Percentiles rank a stretch among this genome's conserved stretches.
These are phyloP conservation scores for Fusarium musae DNA, from an alignment of 2,329 filamentous ascomycete genomes.

Conservation along the genomic window DNA sequence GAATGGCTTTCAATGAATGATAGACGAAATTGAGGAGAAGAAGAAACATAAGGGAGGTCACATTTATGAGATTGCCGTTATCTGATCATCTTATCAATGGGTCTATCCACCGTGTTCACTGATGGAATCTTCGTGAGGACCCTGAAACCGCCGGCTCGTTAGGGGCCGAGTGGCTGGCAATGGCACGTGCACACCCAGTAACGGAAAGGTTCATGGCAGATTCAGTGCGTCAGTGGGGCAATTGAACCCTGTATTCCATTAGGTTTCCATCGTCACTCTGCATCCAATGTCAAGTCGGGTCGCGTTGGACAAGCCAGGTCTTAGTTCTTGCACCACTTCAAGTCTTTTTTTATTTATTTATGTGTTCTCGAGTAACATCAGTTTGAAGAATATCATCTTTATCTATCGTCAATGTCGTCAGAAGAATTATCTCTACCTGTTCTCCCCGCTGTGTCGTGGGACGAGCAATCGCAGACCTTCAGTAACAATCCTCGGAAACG, in stretches of 20 bases:
- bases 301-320: constrained; percentile 23
- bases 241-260: constrained; percentile 33
- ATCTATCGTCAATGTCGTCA: constrained; percentile 45
- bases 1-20: not conserved
- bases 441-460: constrained; percentile 53
- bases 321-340: constrained; percentile 12
- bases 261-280: constrained; percentile 35
- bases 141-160: constrained; percentile 28
- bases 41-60: not conserved
- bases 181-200: constrained; percentile 41
- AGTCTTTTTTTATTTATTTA: not conserved
- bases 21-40: not conserved
- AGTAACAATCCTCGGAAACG: constrained; percentile 55
- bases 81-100: constrained; percentile 40
- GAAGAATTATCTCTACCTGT: constrained; percentile 56
- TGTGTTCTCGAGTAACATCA: constrained; percentile 17
- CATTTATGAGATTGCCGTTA: constrained; percentile 5
- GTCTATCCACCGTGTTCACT: not conserved
- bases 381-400: not conserved
- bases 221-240: constrained; percentile 37
- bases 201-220: constrained; percentile 21
- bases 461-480: constrained; percentile 53
- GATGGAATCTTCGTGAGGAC: constrained; percentile 12
- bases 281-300: constrained; percentile 16
- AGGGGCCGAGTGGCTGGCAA: constrained; percentile 19